Evolutionary conservation across 2,329 filamentous ascomycete genomes (phyloP).

Genomic region (Trichoderma gracile): DNA sequence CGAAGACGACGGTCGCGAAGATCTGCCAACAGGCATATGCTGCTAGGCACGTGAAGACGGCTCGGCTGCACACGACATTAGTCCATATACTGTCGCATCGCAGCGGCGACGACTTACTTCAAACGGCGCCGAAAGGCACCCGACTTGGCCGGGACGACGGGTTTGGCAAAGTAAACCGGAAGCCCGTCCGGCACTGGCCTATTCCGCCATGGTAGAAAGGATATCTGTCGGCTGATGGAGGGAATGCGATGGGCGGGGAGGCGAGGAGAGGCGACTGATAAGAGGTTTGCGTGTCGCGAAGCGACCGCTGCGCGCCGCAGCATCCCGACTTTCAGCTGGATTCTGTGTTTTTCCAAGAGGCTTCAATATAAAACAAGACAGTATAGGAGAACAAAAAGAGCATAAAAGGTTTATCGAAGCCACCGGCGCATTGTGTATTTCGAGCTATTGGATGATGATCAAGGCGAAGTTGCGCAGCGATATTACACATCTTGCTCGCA

Average conservation of each 20-base stretch:
- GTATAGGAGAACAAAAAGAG: not conserved
- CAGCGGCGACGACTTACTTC: slow-evolving; percentile 32
- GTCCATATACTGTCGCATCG: not conserved
- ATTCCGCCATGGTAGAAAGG: slow-evolving; percentile 40
- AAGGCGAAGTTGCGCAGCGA: slow-evolving; percentile 14
- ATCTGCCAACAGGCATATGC: slow-evolving; percentile 45
- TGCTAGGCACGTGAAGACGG: slow-evolving; percentile 37
- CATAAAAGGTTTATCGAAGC: not conserved
- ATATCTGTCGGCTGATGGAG: slow-evolving; percentile 35
- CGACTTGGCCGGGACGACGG: slow-evolving; percentile 22
- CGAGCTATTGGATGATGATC: not conserved
- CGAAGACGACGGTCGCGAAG: slow-evolving; percentile 50
- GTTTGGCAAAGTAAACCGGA: slow-evolving; percentile 40
- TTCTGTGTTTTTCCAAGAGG: not conserved
- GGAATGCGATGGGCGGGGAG: slow-evolving; percentile 30
- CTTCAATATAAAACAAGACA: not conserved
- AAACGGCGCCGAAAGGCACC: slow-evolving; percentile 33
- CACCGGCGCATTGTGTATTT: slow-evolving; percentile 12
- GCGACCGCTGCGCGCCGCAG: slow-evolving; percentile 31
- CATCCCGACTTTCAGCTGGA: slow-evolving; percentile 24
- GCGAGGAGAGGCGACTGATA: slow-evolving; percentile 31
- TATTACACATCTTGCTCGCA: slow-evolving; percentile 20
- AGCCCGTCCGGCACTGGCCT: slow-evolving; percentile 29
- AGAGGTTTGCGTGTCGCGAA: slow-evolving; percentile 29
- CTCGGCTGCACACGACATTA: slow-evolving; percentile 30